Percentiles rank a stretch among this genome's conserved stretches.
Evolutionary conservation across 2,329 filamentous ascomycete species (phyloP).

Genomic region (Boeremia exigua): DNA sequence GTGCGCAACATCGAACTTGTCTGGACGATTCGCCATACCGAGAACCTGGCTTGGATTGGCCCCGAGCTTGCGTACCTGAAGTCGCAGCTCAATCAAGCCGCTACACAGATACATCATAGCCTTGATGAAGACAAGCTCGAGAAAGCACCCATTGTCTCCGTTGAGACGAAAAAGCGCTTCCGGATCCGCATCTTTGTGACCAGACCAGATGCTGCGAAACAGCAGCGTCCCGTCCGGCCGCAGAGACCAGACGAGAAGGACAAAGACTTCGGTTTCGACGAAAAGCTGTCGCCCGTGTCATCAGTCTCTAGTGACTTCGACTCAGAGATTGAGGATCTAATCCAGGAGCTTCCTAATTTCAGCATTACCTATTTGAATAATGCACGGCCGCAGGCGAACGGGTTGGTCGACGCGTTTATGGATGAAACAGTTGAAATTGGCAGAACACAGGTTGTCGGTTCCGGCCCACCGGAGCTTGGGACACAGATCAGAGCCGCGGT

Average conservation of each 20-base stretch:
- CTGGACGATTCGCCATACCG: slow-evolving; percentile 31
- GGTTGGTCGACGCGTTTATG: slow-evolving; percentile 22
- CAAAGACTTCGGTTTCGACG: not conserved
- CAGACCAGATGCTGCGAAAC: slow-evolving; percentile 4
- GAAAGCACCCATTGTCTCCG: not conserved
- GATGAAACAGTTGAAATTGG: slow-evolving; percentile 24
- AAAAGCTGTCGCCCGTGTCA: slow-evolving; percentile 2
- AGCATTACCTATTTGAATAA: slow-evolving; percentile 30
- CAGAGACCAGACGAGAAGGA: slow-evolving; percentile 4
- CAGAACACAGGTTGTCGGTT: slow-evolving; percentile 31
- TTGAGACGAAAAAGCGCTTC: slow-evolving; percentile 15
- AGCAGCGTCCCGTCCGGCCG: not conserved
- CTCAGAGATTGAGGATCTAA: slow-evolving; percentile 12
- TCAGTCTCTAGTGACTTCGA: slow-evolving; percentile 4
- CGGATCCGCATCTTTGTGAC: slow-evolving; percentile 27
- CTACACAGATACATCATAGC: not conserved
- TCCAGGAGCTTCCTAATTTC: slow-evolving; percentile 21
- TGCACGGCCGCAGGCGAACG: slow-evolving; percentile 20
- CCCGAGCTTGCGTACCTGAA: slow-evolving; percentile 27
- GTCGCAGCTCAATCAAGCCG: slow-evolving; percentile 13
- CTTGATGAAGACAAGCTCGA: not conserved
- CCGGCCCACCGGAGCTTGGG: slow-evolving; percentile 31
- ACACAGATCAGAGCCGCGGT: slow-evolving; percentile 35
- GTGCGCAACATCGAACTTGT: slow-evolving; percentile 27
- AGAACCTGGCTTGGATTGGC: slow-evolving; percentile 31